Evolutionary conservation across 495 filamentous ascomycete genomes (phyloP).

Genomic region (Pyrenula aspistea): DNA sequence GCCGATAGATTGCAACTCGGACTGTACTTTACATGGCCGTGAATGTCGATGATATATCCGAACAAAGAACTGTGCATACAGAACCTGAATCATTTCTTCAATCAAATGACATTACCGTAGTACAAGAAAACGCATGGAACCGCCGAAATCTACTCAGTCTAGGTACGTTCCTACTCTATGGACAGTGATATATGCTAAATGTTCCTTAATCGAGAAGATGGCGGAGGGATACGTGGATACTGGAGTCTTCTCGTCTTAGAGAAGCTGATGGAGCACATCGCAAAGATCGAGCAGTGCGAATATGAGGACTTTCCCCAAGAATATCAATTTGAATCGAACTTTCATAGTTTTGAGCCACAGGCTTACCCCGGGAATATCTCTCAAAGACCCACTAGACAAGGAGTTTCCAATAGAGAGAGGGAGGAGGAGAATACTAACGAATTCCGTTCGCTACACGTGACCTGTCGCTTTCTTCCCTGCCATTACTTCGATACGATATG

Average conservation of each 20-base stretch:
- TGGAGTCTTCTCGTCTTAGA: slow-evolving; percentile 8
- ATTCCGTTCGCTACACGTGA: neutral
- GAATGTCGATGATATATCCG: neutral
- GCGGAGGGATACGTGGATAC: slow-evolving; percentile 9
- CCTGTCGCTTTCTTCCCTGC: slow-evolving; percentile 10
- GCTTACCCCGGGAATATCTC: slow-evolving; percentile 4
- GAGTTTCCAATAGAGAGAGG: neutral
- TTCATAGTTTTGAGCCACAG: slow-evolving; percentile 7
- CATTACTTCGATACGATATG: slow-evolving; percentile 11
- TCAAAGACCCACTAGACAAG: slow-evolving; percentile 2
- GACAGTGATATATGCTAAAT: too few species aligned
- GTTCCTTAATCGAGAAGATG: too few species aligned
- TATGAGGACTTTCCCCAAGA: neutral
- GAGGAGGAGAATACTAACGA: neutral
- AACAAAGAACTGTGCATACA: neutral
- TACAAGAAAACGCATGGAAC: too few species aligned
- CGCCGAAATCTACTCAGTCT: neutral
- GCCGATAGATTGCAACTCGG: too few species aligned
- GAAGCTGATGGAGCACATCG: slow-evolving; percentile 7
- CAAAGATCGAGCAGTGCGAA: slow-evolving; percentile 1
- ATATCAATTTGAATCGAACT: neutral
- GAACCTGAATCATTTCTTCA: neutral
- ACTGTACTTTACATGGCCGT: neutral
- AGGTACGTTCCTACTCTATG: too few species aligned
- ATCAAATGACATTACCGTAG: neutral